Evolutionary conservation across 495 filamentous ascomycete species (phyloP), one percentile per base, ranked within the genome.

Genomic region (Glutinoglossum americanum): DNA sequence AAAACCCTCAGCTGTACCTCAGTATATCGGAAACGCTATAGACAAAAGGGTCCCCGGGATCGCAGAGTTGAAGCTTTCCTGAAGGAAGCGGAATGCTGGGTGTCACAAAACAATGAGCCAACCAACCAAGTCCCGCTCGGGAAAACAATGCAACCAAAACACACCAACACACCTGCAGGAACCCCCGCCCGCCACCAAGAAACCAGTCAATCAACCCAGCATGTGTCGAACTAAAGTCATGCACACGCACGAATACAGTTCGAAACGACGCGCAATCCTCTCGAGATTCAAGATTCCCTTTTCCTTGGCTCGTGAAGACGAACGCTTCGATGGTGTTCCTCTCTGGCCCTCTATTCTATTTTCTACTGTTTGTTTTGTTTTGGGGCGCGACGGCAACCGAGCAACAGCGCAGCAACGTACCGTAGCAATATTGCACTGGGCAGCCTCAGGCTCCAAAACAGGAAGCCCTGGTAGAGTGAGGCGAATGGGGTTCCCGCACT

Each of bases 111-210:
- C 49, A 53, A 8, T 32, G 19, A n/a, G n/a, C n/a, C n/a, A n/a
- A 25, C 49, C 49, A 53, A 28, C 49, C 25, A 53, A 32, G 2
- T 17, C 13, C 15, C 49, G 3, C 49, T 53, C 49, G 49, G 47
- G 26, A 32, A 53, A 53, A 53, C 49, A 27, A 53, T 41, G 47
- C 49, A 53, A 53, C 49, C 23, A 53, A 53, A 27, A 53, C 49
- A 53, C 15, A 53, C 23, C 25, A 27, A 53, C 49, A 17, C 49
- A 53, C 49, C 47, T 53, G 19, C 49, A 53, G 49, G 49, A 53
- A 53, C 41, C 41, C 41, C 41, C 5, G 17, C 41, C 10, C 37
- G 15, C 37, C 37, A 15, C 37, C 37, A 21, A 45, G 41, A 45
- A 45, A 6, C 21, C 41, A 10, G 3, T 45, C 41, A 5, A 19